Percentiles rank a stretch among this genome's conserved stretches.
Conservation (phyloP, 805 yeast genomes). For the Saccharomycopsis oosterbeekiorum region DNA sequence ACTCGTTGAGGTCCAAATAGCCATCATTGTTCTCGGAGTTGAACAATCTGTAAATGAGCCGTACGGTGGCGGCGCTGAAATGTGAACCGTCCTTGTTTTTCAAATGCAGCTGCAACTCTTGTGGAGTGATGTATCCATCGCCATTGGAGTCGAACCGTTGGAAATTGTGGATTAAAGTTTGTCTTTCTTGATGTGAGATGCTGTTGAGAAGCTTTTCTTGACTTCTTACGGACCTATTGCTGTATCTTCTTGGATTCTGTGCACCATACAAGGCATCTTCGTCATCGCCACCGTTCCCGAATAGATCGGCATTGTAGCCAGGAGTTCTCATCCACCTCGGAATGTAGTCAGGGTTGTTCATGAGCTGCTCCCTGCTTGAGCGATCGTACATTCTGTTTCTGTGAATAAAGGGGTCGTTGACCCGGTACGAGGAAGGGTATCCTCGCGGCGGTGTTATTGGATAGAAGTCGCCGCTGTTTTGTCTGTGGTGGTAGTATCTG, state of each 20-base stretch:
- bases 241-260: constrained; percentile 15
- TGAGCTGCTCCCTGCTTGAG: not conserved
- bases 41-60: constrained; percentile 54
- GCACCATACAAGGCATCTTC: no score
- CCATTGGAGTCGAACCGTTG: constrained; percentile 14
- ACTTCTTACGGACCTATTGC: not conserved
- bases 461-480: not conserved
- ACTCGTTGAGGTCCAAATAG: constrained; percentile 44
- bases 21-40: constrained; percentile 38
- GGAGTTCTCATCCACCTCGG: not conserved
- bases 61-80: constrained; percentile 50
- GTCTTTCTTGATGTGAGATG: not conserved
- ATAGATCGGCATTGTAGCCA: not conserved
- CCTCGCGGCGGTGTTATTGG: not conserved
- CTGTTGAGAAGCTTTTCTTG: not conserved
- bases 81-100: constrained; percentile 54
- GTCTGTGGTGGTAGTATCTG: no score
- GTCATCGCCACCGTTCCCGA: no score
- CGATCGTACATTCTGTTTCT: not conserved
- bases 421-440: not conserved
- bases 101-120: constrained; percentile 49
- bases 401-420: not conserved
- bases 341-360: not conserved
- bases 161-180: constrained; percentile 6
- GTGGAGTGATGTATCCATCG: constrained; percentile 9